Conservation (phyloP, 2,329 filamentous ascomycete genomes). For the Trichoderma polysporum region DNA sequence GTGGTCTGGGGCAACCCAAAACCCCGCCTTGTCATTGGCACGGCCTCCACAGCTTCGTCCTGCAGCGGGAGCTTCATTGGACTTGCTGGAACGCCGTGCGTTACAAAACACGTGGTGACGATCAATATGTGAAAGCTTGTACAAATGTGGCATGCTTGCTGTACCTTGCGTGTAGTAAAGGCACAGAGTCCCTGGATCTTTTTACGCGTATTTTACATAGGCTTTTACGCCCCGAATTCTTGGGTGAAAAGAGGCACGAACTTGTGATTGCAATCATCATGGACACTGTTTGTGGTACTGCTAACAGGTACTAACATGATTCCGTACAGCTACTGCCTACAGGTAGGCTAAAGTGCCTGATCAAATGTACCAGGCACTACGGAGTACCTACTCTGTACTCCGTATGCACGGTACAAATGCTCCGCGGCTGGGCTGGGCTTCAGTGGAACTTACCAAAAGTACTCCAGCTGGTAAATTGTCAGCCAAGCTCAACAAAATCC, state of each 20-base stretch:
- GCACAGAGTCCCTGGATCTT: neutral
- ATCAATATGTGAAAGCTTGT: neutral
- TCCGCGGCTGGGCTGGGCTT: neutral
- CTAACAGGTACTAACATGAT: neutral
- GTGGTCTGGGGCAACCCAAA: slow-evolving; percentile 19
- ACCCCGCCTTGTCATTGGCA: slow-evolving; percentile 17
- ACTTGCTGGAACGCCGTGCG: neutral
- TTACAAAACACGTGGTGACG: slow-evolving; percentile 12
- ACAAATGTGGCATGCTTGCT: neutral
- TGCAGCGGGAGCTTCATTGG: slow-evolving; percentile 9
- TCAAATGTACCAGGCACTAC: neutral
- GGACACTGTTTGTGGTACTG: neutral
- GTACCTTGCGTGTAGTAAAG: neutral
- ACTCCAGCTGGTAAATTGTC: too few relatives aligned
- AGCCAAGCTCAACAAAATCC: neutral
- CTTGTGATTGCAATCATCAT: neutral
- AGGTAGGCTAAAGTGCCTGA: neutral
- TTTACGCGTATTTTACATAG: neutral
- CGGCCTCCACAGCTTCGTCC: neutral
- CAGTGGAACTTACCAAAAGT: neutral
- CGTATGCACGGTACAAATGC: neutral
- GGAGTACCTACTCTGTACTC: neutral
- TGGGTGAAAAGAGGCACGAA: too few relatives aligned
- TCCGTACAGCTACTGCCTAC: too few relatives aligned
- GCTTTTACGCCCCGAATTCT: neutral